Evolutionary conservation across 768 basidiomycete genomes (phyloP).

Genomic region (Auricularia cornea): DNA sequence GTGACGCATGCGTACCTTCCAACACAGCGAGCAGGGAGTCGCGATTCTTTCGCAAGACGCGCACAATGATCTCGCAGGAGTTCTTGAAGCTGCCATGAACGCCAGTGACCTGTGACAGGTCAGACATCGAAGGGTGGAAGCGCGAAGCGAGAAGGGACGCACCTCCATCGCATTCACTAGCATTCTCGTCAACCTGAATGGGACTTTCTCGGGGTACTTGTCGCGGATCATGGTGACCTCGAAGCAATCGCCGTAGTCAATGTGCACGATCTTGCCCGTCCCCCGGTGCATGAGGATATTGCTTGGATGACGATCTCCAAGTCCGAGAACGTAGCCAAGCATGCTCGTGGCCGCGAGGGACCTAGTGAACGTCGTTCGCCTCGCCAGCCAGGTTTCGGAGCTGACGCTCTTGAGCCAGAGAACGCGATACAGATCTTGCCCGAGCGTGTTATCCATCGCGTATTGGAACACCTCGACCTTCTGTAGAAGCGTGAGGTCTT

Average conservation of each 20-base stretch:
- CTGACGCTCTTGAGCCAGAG: slow-evolving; percentile 92
- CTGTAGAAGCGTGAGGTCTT: slow-evolving; percentile 85
- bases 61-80: slow-evolving; percentile 97
- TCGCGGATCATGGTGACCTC: slow-evolving; percentile 97
- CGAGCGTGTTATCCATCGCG: slow-evolving; percentile 95
- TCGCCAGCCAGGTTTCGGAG: slow-evolving; percentile 97
- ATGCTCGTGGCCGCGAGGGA: slow-evolving; percentile 96
- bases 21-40: slow-evolving; percentile 99
- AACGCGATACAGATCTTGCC: slow-evolving; percentile 94
- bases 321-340: slow-evolving; percentile 95
- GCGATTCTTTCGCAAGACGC: slow-evolving; percentile 90
- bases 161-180: slow-evolving; percentile 99
- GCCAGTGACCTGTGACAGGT: slow-evolving; percentile 74
- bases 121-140: neutral
- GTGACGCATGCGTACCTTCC: slow-evolving; percentile 38
- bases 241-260: slow-evolving; percentile 97
- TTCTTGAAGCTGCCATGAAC: slow-evolving; percentile 96
- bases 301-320: slow-evolving; percentile 97
- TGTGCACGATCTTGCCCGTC: slow-evolving; percentile 93
- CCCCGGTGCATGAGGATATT: slow-evolving; percentile 87
- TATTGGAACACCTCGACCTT: slow-evolving; percentile 99
- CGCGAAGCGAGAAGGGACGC: slow-evolving; percentile 14
- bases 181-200: slow-evolving; percentile 97
- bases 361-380: slow-evolving; percentile 90
- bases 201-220: slow-evolving; percentile 98